A percentile compares a stretch with the other conserved stretches of the same genome.
phyloP scores from a whole-genome alignment of 805 yeast genomes.

The Myxozyma neglecta region DNA sequence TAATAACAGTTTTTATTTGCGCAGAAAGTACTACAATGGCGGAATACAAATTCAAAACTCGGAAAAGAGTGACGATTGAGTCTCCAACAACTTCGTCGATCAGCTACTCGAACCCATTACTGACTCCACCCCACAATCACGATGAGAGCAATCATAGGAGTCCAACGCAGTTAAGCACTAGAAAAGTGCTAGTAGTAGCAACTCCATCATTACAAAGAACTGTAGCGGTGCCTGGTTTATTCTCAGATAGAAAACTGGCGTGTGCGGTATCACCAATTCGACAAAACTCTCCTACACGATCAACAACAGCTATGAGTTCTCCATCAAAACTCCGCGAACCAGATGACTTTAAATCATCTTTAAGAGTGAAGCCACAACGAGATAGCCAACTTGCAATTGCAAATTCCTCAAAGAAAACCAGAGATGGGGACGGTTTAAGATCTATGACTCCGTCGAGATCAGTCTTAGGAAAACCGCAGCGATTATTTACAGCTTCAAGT shows the following conservation, averaged over 20 bases:
- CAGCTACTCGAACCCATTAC: not conserved
- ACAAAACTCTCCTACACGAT: not conserved
- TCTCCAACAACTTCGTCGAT: not conserved
- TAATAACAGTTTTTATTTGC: not conserved
- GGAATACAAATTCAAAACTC: not conserved
- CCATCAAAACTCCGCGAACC: slow-evolving; percentile 14
- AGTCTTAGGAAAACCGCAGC: slow-evolving; percentile 23
- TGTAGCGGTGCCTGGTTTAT: not conserved
- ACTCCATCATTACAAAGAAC: slow-evolving; percentile 5
- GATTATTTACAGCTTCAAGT: slow-evolving; percentile 1
- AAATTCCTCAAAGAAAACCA: slow-evolving; percentile 12
- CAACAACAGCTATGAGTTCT: not conserved
- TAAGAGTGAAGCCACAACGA: slow-evolving; percentile 23
- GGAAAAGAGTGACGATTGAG: not conserved
- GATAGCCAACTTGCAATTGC: slow-evolving; percentile 16
- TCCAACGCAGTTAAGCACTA: not conserved
- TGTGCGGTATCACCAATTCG: not conserved
- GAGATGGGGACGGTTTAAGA: not conserved
- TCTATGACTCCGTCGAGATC: slow-evolving; percentile 18
- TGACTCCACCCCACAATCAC: slow-evolving; percentile 5
- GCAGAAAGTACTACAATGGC: not conserved
- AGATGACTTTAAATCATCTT: slow-evolving; percentile 4
- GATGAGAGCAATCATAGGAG: not conserved
- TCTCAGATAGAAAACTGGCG: slow-evolving; percentile 2
- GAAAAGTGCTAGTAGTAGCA: slow-evolving; percentile 8